Conservation (phyloP, 495 filamentous ascomycete species). For the Neurospora sp. region DNA sequence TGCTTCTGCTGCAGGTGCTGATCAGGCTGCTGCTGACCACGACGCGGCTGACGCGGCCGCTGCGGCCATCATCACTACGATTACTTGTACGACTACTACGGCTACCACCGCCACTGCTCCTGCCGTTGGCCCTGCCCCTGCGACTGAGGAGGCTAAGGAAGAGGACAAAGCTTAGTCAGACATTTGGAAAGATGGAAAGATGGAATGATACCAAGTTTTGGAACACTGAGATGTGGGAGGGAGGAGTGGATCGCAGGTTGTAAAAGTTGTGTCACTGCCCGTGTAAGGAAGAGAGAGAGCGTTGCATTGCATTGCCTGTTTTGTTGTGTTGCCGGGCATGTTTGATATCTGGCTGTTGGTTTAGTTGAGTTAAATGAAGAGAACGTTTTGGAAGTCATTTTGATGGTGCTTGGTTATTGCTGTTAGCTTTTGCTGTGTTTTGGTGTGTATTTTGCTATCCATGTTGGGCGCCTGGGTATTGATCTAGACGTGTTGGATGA, state of each 20-base stretch:
- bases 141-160: neutral
- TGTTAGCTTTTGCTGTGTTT: neutral
- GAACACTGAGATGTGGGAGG: neutral
- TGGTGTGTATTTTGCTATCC: neutral
- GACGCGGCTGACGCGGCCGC: neutral
- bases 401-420: neutral
- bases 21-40: neutral
- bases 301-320: neutral
- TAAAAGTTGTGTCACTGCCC: neutral
- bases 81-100: neutral
- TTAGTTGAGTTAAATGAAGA: neutral
- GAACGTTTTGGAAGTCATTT: neutral
- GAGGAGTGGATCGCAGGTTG: neutral
- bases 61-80: neutral
- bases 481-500: no score
- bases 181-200: neutral
- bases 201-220: neutral
- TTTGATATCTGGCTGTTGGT: neutral
- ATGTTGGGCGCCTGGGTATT: neutral
- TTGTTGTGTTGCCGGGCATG: neutral
- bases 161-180: neutral
- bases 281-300: neutral
- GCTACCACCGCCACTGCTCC: neutral
- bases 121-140: neutral
- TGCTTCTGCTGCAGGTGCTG: neutral